A percentile compares a stretch with the other conserved stretches of the same genome.
Conservation (phyloP, 2,329 filamentous ascomycete species). For the Emergomyces orientalis region DNA sequence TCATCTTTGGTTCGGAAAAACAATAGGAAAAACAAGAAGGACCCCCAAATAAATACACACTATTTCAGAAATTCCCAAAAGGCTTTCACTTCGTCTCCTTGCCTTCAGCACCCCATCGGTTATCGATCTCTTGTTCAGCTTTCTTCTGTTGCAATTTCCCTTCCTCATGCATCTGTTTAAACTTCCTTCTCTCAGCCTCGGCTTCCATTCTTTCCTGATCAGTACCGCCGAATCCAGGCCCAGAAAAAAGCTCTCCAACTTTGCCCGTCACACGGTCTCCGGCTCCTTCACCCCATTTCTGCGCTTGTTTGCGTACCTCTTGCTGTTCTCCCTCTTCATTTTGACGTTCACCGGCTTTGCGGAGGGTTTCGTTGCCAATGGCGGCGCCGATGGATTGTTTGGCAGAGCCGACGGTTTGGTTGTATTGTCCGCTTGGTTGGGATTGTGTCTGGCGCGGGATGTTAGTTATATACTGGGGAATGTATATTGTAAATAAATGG, state of each 20-base stretch:
- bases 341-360: conserved; percentile 64
- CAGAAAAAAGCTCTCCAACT: conserved; percentile 52
- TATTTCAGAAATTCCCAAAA: neutral
- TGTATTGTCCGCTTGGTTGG: conserved; percentile 57
- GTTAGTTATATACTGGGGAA: neutral
- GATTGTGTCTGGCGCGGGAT: conserved; percentile 15
- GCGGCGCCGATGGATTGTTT: conserved; percentile 74
- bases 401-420: conserved; percentile 78
- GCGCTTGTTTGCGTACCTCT: conserved; percentile 74
- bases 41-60: neutral
- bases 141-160: conserved; percentile 80
- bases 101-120: conserved; percentile 33
- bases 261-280: conserved; percentile 59
- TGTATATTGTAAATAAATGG: neutral
- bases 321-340: conserved; percentile 70
- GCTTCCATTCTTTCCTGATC: conserved; percentile 42
- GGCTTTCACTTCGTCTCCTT: neutral
- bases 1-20: neutral
- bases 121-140: conserved; percentile 70
- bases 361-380: conserved; percentile 65
- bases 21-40: neutral
- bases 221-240: conserved; percentile 66
- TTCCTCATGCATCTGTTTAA: conserved; percentile 61
- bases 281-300: conserved; percentile 60
- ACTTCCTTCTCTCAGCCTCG: conserved; percentile 39